Evolutionary conservation across 805 yeast species (phyloP).

Genomic region (Danielia oregonensis): DNA sequence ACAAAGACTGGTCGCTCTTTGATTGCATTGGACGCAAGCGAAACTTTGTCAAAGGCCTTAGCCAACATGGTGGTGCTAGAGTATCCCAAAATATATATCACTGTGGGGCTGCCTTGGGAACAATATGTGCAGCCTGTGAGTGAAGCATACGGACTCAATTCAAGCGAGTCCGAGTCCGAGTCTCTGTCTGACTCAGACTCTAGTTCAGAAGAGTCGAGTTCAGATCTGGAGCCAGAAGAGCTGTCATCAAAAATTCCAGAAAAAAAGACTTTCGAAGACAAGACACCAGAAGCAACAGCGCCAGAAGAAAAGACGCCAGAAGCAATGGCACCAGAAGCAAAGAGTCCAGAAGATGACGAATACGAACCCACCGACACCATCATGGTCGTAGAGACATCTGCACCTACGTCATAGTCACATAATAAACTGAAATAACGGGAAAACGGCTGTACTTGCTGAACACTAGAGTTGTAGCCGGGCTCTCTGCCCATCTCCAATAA

Average conservation of each 20-base stretch:
- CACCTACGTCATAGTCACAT: too few species aligned
- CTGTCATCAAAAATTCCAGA: slow-evolving; percentile 21
- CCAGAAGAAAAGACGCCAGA: not conserved
- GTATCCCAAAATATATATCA: slow-evolving; percentile 65
- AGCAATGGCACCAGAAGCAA: not conserved
- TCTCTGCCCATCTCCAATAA: not conserved
- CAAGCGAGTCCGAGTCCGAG: slow-evolving; percentile 5
- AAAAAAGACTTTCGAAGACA: not conserved
- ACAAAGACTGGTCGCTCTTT: slow-evolving; percentile 20
- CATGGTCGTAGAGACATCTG: too few species aligned
- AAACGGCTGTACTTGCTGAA: too few species aligned
- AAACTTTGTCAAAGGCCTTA: slow-evolving; percentile 47
- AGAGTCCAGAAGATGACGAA: too few species aligned
- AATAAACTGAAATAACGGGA: not conserved
- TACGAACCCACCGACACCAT: too few species aligned
- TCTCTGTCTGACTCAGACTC: slow-evolving; percentile 14
- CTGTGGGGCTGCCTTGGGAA: slow-evolving; percentile 20
- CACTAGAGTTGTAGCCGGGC: too few species aligned
- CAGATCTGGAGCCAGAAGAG: slow-evolving; percentile 34
- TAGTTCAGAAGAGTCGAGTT: slow-evolving; percentile 3
- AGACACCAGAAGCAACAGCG: not conserved
- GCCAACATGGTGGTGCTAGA: slow-evolving; percentile 63
- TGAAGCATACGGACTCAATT: slow-evolving; percentile 9
- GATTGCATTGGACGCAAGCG: slow-evolving; percentile 31
- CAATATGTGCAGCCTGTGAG: slow-evolving; percentile 23